phyloP scores from a whole-genome alignment of 2,329 filamentous ascomycete species.

The Cladophialophora immunda region DNA sequence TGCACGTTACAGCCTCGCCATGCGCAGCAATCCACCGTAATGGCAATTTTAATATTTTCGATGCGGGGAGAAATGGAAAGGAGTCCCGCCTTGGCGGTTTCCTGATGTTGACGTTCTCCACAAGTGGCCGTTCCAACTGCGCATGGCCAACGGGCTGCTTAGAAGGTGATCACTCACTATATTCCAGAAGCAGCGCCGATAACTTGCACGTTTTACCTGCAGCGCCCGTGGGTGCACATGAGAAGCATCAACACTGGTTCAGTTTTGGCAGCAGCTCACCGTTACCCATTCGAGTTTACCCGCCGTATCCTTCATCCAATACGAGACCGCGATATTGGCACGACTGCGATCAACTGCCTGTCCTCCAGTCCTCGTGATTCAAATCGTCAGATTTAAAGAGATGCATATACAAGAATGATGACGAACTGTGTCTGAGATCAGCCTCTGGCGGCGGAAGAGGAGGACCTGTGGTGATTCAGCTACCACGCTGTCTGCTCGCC shows the following conservation, averaged over 20 bases:
- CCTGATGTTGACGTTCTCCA: conserved; percentile 25
- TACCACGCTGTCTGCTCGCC: conserved; percentile 1
- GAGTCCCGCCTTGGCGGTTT: conserved; percentile 17
- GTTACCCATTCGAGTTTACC: background rate
- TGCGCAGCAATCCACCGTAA: background rate
- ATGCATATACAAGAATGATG: conserved; percentile 25
- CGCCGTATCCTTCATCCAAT: conserved; percentile 10
- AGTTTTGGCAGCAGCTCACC: background rate
- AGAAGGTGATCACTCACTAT: conserved; percentile 24
- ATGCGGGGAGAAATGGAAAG: conserved; percentile 15
- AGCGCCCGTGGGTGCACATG: background rate
- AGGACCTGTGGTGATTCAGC: conserved; percentile 13
- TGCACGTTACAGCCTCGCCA: background rate
- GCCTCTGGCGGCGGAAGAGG: conserved; percentile 10
- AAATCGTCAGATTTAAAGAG: conserved; percentile 15
- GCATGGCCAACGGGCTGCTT: conserved; percentile 15
- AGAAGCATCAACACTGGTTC: conserved; percentile 5
- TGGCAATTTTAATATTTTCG: conserved; percentile 10
- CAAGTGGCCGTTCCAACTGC: conserved; percentile 9
- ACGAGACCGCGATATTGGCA: conserved; percentile 21
- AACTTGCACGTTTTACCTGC: background rate
- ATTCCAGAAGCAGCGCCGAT: conserved; percentile 8
- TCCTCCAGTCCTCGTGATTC: conserved; percentile 12
- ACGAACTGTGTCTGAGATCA: conserved; percentile 3
- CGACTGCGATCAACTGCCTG: conserved; percentile 13